These are phyloP conservation scores for Monosporascus sp. DNA, from an alignment of 2,329 filamentous ascomycete species.

Conservation along the genomic window DNA sequence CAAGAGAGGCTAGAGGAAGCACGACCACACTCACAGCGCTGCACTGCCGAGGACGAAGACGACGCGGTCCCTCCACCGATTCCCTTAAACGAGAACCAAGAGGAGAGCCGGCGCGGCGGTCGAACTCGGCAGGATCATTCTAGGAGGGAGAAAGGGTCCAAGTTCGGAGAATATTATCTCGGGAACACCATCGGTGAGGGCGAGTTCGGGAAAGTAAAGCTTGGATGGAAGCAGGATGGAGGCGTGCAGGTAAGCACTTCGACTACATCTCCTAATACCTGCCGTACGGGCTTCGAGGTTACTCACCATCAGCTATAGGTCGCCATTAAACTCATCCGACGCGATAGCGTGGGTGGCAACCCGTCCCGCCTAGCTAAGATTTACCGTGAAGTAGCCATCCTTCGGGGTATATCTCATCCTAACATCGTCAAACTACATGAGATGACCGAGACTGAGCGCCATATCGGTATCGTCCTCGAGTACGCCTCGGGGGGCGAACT, in stretches of 20 bases:
- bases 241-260: conserved; percentile 63
- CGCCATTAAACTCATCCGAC: conserved; percentile 90
- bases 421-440: conserved; percentile 97
- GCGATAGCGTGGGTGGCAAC: conserved; percentile 84
- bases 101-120: conserved; percentile 43
- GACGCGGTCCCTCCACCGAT: conserved; percentile 39
- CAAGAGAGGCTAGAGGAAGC: conserved; percentile 64
- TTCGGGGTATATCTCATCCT: conserved; percentile 82
- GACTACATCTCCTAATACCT: neutral
- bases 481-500: conserved; percentile 97
- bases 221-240: conserved; percentile 96
- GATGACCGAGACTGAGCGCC: conserved; percentile 95
- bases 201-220: conserved; percentile 97
- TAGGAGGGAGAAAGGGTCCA: conserved; percentile 67
- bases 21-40: conserved; percentile 34
- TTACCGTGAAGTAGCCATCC: conserved; percentile 90
- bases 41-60: conserved; percentile 36
- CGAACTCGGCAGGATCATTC: conserved; percentile 58
- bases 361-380: conserved; percentile 91
- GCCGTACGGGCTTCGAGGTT: neutral
- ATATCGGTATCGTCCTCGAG: conserved; percentile 97
- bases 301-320: conserved; percentile 50
- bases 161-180: conserved; percentile 92
- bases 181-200: conserved; percentile 96
- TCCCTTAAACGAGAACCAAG: conserved; percentile 35